phyloP scores from a whole-genome alignment of 257 asterid genomes.

The Solanum sitiens region DNA sequence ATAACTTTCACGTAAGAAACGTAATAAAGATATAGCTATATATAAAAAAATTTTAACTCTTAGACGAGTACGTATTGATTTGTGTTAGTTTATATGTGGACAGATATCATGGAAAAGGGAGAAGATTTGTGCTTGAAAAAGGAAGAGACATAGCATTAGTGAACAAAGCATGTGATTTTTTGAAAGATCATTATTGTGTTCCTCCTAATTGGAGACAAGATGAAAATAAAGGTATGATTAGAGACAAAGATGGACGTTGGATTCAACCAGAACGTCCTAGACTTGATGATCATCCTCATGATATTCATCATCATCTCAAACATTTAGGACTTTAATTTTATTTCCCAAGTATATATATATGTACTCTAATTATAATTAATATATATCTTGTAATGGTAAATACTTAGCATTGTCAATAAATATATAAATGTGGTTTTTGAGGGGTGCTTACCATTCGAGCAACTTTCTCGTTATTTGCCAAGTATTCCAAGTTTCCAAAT shows the following conservation, averaged over 20 bases:
- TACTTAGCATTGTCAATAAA: neutral
- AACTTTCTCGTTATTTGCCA: no score
- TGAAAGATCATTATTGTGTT: conserved; percentile 32
- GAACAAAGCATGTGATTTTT: conserved; percentile 37
- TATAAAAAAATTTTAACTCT: neutral
- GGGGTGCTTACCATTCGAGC: no score
- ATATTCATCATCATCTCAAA: conserved; percentile 13
- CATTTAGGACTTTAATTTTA: neutral
- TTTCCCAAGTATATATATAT: neutral
- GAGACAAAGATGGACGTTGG: conserved; percentile 39
- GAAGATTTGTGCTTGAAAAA: conserved; percentile 21
- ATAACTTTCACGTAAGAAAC: neutral
- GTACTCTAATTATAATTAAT: neutral
- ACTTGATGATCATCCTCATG: conserved; percentile 20
- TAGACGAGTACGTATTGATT: neutral
- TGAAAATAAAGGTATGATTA: conserved; percentile 46
- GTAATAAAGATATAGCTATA: neutral
- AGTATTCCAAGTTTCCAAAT: no score
- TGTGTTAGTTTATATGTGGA: neutral
- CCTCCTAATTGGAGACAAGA: conserved; percentile 53
- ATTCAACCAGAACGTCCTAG: conserved; percentile 26
- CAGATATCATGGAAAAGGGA: conserved; percentile 47
- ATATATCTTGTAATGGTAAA: neutral
- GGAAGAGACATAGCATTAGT: conserved; percentile 47
- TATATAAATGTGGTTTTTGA: no score